These are phyloP conservation scores for Monilinia polystroma DNA, from an alignment of 2,329 filamentous ascomycete species.

Conservation along the genomic window DNA sequence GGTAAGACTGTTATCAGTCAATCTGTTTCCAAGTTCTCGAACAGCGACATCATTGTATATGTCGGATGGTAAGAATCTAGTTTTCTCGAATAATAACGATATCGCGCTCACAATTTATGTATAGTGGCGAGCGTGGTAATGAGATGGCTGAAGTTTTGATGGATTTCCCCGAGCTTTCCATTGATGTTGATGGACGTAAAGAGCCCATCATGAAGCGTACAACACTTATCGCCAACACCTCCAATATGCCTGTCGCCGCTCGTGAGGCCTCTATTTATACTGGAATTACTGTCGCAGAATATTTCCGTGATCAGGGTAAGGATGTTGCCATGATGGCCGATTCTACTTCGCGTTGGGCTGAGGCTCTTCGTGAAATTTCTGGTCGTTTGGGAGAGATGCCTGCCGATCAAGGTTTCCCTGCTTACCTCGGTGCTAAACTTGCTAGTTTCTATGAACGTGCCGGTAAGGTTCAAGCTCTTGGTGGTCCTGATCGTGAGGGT, in stretches of 20 bases:
- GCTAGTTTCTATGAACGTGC: conserved; percentile 99
- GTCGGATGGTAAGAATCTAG: conserved; percentile 59
- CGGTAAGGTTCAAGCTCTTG: conserved; percentile 79
- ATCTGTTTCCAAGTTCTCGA: conserved; percentile 98
- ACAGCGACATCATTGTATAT: conserved; percentile 98
- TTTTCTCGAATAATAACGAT: neutral
- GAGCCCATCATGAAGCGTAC: conserved; percentile 99
- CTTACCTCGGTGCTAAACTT: conserved; percentile 93
- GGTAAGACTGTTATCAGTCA: conserved; percentile 99
- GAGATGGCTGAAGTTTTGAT: conserved; percentile 99
- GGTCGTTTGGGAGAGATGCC: conserved; percentile 99
- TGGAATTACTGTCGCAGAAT: conserved; percentile 82
- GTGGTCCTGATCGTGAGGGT: conserved; percentile 82
- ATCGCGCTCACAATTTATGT: neutral
- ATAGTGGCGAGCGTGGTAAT: conserved; percentile 81
- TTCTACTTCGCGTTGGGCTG: conserved; percentile 96
- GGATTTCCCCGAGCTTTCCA: conserved; percentile 98
- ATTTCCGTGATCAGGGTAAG: conserved; percentile 96
- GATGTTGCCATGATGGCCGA: conserved; percentile 99
- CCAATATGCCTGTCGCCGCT: conserved; percentile 98
- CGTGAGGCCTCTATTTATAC: conserved; percentile 99
- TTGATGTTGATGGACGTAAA: conserved; percentile 88
- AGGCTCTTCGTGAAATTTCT: conserved; percentile 97
- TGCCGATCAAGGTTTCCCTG: conserved; percentile 98
- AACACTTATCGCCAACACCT: conserved; percentile 96